A percentile compares a stretch with the other conserved stretches of the same genome.
Evolutionary conservation across 2,329 filamentous ascomycete species (phyloP).

Genomic region (Fusarium praegraminearum): DNA sequence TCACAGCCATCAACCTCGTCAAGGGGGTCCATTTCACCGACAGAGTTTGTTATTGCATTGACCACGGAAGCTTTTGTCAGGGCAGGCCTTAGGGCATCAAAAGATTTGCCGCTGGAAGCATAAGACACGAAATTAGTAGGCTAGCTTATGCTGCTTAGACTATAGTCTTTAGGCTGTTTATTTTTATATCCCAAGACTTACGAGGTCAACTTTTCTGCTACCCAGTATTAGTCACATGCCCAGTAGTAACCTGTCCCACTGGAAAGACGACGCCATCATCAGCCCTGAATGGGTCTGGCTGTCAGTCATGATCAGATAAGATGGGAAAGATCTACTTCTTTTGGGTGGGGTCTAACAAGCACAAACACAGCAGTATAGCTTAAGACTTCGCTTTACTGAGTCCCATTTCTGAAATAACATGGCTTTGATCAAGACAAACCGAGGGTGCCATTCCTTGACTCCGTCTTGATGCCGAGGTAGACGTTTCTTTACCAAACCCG

Average conservation of each 20-base stretch:
- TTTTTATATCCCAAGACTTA: no score
- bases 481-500: slow-evolving; percentile 40
- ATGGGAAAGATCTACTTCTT: slow-evolving; percentile 40
- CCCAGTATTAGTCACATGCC: background rate
- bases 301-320: slow-evolving; percentile 48
- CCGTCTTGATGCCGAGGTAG: background rate
- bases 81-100: no score
- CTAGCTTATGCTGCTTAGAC: no score
- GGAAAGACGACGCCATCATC: slow-evolving; percentile 8
- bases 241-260: slow-evolving; percentile 11
- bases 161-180: no score
- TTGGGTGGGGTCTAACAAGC: slow-evolving; percentile 39
- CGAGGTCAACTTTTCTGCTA: no score
- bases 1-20: slow-evolving; percentile 1
- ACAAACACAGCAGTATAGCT: background rate
- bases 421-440: no score
- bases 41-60: slow-evolving; percentile 12
- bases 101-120: no score
- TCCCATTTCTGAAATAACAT: no score
- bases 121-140: no score
- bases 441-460: no score
- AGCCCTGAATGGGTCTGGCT: slow-evolving; percentile 36
- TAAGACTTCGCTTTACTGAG: no score
- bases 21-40: slow-evolving; percentile 40
- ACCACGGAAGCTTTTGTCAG: background rate